These are phyloP conservation scores for Penicillium taxi DNA, from an alignment of 495 filamentous ascomycete species.

Conservation along the genomic window DNA sequence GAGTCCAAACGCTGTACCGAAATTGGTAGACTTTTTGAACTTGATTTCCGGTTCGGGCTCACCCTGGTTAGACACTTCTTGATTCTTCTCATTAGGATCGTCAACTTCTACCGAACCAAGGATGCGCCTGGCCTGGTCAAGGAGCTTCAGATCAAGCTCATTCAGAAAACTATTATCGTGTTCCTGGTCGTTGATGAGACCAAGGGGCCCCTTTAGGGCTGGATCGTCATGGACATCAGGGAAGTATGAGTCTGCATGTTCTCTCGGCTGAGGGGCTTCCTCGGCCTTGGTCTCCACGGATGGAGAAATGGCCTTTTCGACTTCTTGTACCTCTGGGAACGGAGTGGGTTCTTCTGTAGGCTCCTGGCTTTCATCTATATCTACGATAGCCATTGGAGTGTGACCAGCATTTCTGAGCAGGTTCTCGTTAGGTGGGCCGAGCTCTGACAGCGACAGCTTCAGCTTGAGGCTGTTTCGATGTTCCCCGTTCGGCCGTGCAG, in stretches of 20 bases:
- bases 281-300: conserved; percentile 25
- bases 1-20: conserved; percentile 46
- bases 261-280: conserved; percentile 27
- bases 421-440: conserved; percentile 31
- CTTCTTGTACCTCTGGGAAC: conserved; percentile 8
- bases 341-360: conserved; percentile 24
- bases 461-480: conserved; percentile 34
- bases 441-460: conserved; percentile 36
- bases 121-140: conserved; percentile 30
- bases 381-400: conserved; percentile 41
- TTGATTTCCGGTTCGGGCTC: conserved; percentile 51
- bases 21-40: conserved; percentile 53
- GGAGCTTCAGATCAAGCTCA: conserved; percentile 38
- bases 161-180: conserved; percentile 35
- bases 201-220: conserved; percentile 38
- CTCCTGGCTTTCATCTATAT: conserved; percentile 25
- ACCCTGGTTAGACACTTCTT: conserved; percentile 21
- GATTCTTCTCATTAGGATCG: conserved; percentile 21
- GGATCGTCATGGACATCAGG: conserved; percentile 37
- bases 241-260: conserved; percentile 39
- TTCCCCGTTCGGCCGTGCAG: conserved; percentile 22
- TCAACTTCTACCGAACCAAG: conserved; percentile 13
- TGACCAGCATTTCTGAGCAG: conserved; percentile 39
- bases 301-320: conserved; percentile 25
- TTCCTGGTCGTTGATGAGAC: conserved; percentile 36